phyloP scores from a whole-genome alignment of 768 basidiomycete genomes.

The Rhodocollybia butyracea region DNA sequence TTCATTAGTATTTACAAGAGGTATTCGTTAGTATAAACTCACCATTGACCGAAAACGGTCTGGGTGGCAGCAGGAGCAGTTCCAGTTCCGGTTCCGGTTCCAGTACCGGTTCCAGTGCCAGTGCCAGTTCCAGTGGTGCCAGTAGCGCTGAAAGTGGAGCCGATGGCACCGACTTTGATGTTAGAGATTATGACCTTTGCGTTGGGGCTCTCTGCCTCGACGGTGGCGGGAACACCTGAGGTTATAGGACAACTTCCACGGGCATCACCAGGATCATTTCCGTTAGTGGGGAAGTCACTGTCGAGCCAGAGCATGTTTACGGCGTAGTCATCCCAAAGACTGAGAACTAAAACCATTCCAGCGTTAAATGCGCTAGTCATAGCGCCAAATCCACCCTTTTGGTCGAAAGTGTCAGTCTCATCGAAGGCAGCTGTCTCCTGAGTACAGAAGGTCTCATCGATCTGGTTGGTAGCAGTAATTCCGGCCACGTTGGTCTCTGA shows the following conservation, averaged over 20 bases:
- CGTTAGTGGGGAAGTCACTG: slow-evolving; percentile 39
- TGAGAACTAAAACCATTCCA: slow-evolving; percentile 43
- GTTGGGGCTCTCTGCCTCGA: slow-evolving; percentile 31
- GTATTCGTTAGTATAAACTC: slow-evolving; percentile 7
- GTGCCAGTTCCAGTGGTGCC: not conserved
- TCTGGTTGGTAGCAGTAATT: slow-evolving; percentile 25
- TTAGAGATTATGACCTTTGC: slow-evolving; percentile 33
- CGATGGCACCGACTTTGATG: slow-evolving; percentile 36
- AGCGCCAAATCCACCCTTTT: slow-evolving; percentile 38
- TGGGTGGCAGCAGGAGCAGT: slow-evolving; percentile 26
- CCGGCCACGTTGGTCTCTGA: slow-evolving; percentile 33
- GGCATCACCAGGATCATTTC: slow-evolving; percentile 38
- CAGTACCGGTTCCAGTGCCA: not conserved
- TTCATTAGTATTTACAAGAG: not conserved
- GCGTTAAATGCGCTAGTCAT: slow-evolving; percentile 31
- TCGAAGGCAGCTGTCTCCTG: slow-evolving; percentile 29
- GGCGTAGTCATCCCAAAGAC: slow-evolving; percentile 41
- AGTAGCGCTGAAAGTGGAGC: slow-evolving; percentile 27
- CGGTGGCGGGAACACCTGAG: slow-evolving; percentile 42
- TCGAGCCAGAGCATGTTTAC: slow-evolving; percentile 59
- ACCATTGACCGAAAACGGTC: slow-evolving; percentile 36
- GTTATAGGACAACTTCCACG: slow-evolving; percentile 49
- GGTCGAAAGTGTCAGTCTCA: slow-evolving; percentile 36
- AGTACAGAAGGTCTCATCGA: slow-evolving; percentile 38
- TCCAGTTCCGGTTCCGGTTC: not conserved